Conservation (phyloP, 2,329 filamentous ascomycete species). For the Pseudopyricularia javanii region DNA sequence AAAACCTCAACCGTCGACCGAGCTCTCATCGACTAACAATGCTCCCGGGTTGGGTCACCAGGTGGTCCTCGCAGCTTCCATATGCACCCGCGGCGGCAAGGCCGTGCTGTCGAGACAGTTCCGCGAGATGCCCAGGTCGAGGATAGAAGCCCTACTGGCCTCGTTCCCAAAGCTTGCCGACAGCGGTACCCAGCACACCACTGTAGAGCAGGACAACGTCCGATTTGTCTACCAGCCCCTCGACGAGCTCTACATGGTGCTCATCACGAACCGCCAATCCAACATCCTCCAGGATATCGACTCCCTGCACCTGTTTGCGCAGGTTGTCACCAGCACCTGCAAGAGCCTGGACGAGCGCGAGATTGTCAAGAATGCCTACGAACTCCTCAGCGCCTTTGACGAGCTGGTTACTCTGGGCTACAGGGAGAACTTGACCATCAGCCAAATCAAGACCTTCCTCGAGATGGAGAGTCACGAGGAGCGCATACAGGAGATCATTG, state of each 20-base stretch:
- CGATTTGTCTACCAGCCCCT: constrained; percentile 98
- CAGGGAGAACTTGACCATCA: constrained; percentile 87
- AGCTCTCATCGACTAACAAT: not conserved
- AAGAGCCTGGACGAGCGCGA: constrained; percentile 92
- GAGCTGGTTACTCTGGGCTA: constrained; percentile 94
- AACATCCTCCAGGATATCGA: constrained; percentile 99
- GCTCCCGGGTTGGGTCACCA: constrained; percentile 21
- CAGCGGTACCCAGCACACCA: constrained; percentile 92
- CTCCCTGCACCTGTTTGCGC: constrained; percentile 92
- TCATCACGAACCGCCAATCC: constrained; percentile 98
- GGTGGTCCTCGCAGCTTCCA: constrained; percentile 97
- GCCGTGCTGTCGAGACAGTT: constrained; percentile 96
- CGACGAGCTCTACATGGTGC: constrained; percentile 98
- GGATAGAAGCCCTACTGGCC: constrained; percentile 91
- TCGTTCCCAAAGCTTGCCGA: constrained; percentile 97
- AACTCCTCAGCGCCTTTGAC: constrained; percentile 91
- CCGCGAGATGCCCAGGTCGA: constrained; percentile 90
- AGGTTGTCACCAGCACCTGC: constrained; percentile 94
- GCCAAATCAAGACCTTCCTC: constrained; percentile 97
- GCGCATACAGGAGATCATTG: constrained; percentile 96
- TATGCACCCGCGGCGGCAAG: constrained; percentile 97
- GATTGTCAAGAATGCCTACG: constrained; percentile 89
- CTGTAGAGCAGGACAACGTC: constrained; percentile 97
- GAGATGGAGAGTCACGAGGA: constrained; percentile 99
- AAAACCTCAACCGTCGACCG: not conserved